Evolutionary conservation across 2,329 filamentous ascomycete species (phyloP).

Genomic region (Trichoderma harzianum): DNA sequence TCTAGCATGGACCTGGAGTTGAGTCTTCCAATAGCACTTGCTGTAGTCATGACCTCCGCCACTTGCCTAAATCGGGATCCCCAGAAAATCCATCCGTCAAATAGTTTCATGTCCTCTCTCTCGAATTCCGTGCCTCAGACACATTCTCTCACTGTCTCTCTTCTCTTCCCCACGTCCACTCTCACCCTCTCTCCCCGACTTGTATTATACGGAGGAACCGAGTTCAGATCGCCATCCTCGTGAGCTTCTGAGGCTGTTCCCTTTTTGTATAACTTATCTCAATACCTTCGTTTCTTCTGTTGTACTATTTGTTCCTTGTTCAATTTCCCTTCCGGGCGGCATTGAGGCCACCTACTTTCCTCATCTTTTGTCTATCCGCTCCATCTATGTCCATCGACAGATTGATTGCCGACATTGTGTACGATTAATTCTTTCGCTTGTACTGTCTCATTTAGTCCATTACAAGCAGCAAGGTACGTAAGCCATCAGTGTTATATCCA

Average conservation of each 20-base stretch:
- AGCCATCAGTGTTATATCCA: background rate
- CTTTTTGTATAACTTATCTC: background rate
- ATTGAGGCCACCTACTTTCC: background rate
- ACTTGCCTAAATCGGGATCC: slow-evolving; percentile 12
- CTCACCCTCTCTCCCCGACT: background rate
- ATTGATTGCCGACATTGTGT: background rate
- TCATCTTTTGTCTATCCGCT: background rate
- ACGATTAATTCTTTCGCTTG: background rate
- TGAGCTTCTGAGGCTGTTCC: background rate
- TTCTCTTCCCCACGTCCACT: background rate
- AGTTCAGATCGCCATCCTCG: background rate
- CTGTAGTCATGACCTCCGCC: background rate
- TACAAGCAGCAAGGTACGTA: slow-evolving; percentile 5
- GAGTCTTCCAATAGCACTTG: background rate
- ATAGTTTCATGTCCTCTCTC: background rate
- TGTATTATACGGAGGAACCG: background rate
- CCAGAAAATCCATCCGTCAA: background rate
- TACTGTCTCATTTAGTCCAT: background rate
- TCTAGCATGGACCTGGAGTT: background rate
- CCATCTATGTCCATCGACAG: background rate
- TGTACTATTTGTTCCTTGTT: background rate
- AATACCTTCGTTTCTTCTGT: background rate
- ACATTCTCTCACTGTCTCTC: background rate
- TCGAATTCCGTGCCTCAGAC: background rate
- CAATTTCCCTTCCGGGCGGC: background rate